Percentiles rank a stretch among this genome's conserved stretches.
Evolutionary conservation across 768 basidiomycete genomes (phyloP).

Genomic region (Trametes cubensis): DNA sequence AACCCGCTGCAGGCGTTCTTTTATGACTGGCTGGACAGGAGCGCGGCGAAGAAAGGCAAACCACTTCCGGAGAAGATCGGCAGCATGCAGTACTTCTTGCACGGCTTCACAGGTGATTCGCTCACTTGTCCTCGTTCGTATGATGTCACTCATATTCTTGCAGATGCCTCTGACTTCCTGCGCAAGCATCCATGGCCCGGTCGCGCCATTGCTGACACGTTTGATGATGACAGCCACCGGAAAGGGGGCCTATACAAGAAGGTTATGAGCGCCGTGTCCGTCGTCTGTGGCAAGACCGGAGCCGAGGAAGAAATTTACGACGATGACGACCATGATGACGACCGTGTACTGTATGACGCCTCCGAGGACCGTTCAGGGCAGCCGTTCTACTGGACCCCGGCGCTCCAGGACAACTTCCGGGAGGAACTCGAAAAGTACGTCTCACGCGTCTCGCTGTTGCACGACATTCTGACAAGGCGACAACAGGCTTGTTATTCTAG

Average conservation of each 20-base stretch:
- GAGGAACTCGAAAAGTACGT: slow-evolving; percentile 87
- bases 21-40: slow-evolving; percentile 90
- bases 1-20: slow-evolving; percentile 69
- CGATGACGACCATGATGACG: slow-evolving; percentile 74
- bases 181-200: slow-evolving; percentile 88
- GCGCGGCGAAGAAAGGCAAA: slow-evolving; percentile 80
- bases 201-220: slow-evolving; percentile 80
- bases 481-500: slow-evolving; percentile 78
- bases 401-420: slow-evolving; percentile 78
- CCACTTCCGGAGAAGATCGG: slow-evolving; percentile 86
- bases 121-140: background rate
- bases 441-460: background rate
- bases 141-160: background rate
- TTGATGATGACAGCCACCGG: slow-evolving; percentile 81
- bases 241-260: slow-evolving; percentile 71
- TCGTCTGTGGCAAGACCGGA: slow-evolving; percentile 86
- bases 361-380: slow-evolving; percentile 58
- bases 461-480: slow-evolving; percentile 19
- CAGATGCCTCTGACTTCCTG: slow-evolving; percentile 87
- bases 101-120: slow-evolving; percentile 70
- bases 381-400: slow-evolving; percentile 82
- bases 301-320: slow-evolving; percentile 70
- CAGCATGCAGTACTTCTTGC: slow-evolving; percentile 86
- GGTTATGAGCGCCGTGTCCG: slow-evolving; percentile 65
- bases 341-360: slow-evolving; percentile 66